Evolutionary conservation across 352 stramenopile species (phyloP).

Genomic region (Achlya hypogyna): DNA sequence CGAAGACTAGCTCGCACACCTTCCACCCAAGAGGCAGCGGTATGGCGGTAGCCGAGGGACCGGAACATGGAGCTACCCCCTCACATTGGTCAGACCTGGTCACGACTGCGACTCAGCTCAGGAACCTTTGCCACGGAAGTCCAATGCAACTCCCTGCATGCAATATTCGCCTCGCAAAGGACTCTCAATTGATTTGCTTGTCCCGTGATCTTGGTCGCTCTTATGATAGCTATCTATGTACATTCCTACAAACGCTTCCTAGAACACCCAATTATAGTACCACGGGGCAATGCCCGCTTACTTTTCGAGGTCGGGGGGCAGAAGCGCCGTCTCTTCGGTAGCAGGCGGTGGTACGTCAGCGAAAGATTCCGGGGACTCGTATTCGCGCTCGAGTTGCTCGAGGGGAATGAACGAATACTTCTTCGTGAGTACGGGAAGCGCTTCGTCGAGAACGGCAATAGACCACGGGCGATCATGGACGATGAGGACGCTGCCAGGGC

Average conservation of each 20-base stretch:
- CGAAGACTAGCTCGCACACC: no score
- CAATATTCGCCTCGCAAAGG: no score
- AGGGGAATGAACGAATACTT: slow-evolving; percentile 19
- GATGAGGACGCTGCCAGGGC: slow-evolving; percentile 69
- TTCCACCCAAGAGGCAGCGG: no score
- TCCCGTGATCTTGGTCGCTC: background rate
- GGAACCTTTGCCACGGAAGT: no score
- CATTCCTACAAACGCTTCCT: slow-evolving; percentile 12
- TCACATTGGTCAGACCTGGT: no score
- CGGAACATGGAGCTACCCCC: no score
- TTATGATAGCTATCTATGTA: slow-evolving; percentile 8
- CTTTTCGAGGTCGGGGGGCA: slow-evolving; percentile 11
- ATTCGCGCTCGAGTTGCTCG: slow-evolving; percentile 15
- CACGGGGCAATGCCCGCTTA: background rate
- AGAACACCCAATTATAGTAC: slow-evolving; percentile 6
- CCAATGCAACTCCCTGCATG: no score
- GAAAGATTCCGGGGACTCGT: background rate
- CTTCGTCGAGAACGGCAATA: slow-evolving; percentile 50
- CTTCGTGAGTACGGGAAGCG: slow-evolving; percentile 31
- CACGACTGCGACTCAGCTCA: no score
- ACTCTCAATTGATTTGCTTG: no score
- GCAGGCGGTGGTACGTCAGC: background rate
- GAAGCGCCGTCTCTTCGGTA: background rate
- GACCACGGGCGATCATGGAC: slow-evolving; percentile 79
- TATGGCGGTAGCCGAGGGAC: no score